phyloP scores from a whole-genome alignment of 1,284 basidiomycete species.

The Austroboletus niveus region DNA sequence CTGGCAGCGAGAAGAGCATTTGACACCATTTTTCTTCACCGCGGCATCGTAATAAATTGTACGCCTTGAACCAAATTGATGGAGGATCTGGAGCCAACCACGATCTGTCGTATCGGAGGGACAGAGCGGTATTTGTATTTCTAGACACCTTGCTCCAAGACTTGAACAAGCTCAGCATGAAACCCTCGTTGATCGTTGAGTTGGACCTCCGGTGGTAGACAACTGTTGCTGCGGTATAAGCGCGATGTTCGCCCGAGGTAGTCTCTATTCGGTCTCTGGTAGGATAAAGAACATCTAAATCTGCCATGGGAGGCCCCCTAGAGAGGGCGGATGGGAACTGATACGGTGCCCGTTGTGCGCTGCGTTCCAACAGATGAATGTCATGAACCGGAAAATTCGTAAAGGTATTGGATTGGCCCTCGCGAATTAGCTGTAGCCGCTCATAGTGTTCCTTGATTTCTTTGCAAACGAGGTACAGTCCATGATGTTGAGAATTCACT shows the following conservation, averaged over 20 bases:
- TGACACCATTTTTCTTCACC: constrained; percentile 14
- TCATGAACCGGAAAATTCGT: constrained; percentile 5
- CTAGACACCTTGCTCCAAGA: constrained; percentile 13
- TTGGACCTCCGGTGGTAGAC: constrained; percentile 3
- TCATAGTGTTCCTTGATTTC: constrained; percentile 33
- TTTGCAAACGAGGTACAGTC: constrained; percentile 25
- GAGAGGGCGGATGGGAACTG: constrained; percentile 6
- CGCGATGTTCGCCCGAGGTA: constrained; percentile 8
- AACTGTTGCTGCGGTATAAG: constrained; percentile 7
- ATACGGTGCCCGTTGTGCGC: neutral
- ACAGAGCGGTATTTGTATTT: constrained; percentile 4
- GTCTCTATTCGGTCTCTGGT: constrained; percentile 3
- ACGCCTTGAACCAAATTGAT: constrained; percentile 30
- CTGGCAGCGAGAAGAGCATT: constrained; percentile 33
- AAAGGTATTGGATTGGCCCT: constrained; percentile 22
- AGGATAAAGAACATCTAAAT: constrained; percentile 7
- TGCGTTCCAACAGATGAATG: neutral
- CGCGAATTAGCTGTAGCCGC: constrained; percentile 13
- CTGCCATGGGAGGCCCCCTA: neutral
- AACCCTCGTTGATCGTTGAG: neutral
- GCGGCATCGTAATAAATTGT: constrained; percentile 27
- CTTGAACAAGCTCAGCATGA: constrained; percentile 1
- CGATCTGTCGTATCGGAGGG: constrained; percentile 16
- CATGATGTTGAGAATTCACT: constrained; percentile 33
- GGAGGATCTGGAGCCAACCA: constrained; percentile 19